Percentiles rank a stretch among this genome's conserved stretches.
Conservation (phyloP, 768 basidiomycete genomes). For the Russula sp. region DNA sequence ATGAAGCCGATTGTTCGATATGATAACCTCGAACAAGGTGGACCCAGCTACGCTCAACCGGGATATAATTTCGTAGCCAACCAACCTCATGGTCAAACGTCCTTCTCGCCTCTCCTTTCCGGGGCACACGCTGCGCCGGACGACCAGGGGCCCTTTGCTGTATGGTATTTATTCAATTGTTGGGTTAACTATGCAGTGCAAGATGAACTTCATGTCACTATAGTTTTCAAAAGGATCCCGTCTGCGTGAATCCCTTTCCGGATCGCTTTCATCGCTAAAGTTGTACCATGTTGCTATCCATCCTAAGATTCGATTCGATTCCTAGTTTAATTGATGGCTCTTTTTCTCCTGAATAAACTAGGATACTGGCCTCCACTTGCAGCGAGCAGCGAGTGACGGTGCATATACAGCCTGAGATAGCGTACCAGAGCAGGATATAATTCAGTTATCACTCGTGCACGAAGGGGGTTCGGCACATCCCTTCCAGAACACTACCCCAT, state of each 20-base stretch:
- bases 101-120: background rate
- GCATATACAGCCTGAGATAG: background rate
- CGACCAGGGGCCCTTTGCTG: background rate
- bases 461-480: too few relatives aligned
- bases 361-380: background rate
- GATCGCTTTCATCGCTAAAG: background rate
- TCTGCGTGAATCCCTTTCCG: background rate
- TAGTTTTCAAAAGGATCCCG: conserved; percentile 11
- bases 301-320: background rate
- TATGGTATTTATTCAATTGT: background rate
- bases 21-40: background rate
- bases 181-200: background rate
- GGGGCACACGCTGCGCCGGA: background rate
- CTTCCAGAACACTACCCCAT: too few relatives aligned
- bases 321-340: background rate
- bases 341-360: background rate
- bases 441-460: background rate
- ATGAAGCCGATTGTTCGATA: conserved; percentile 1
- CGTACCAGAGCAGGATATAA: background rate
- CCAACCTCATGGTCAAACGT: background rate
- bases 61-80: background rate
- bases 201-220: conserved; percentile 7
- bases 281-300: background rate
- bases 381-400: background rate
- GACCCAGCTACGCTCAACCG: background rate